These are phyloP conservation scores for Larix sibirica DNA, from an alignment of 83 land plant species.

Conservation along the genomic window DNA sequence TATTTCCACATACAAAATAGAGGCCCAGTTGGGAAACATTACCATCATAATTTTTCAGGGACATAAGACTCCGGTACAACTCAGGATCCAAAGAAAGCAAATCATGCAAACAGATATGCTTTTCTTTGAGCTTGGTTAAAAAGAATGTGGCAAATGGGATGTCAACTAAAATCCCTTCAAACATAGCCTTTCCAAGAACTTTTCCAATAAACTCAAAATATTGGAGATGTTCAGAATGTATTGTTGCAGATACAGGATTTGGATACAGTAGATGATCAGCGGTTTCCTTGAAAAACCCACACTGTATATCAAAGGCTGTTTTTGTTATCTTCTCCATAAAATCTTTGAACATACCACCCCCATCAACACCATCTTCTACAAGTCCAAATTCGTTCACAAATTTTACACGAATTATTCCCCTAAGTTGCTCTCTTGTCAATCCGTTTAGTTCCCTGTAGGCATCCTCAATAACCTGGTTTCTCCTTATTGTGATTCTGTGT, in stretches of 20 bases:
- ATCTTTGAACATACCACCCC: conserved; percentile 98
- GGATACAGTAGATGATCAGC: conserved; percentile 94
- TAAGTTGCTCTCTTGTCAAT: conserved; percentile 74
- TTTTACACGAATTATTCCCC: conserved; percentile 75
- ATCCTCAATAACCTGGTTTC: conserved; percentile 90
- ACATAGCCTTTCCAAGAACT: conserved; percentile 84
- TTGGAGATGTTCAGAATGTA: conserved; percentile 90
- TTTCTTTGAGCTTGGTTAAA: too few species aligned
- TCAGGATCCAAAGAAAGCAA: too few species aligned
- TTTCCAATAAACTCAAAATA: conserved; percentile 89
- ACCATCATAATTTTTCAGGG: conserved; percentile 68
- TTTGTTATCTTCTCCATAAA: conserved; percentile 94
- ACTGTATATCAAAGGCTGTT: conserved; percentile 91
- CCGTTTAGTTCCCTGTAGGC: conserved; percentile 79
- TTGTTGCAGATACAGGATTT: conserved; percentile 88
- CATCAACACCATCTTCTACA: conserved; percentile 99
- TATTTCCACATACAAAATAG: conserved; percentile 85
- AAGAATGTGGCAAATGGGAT: too few species aligned
- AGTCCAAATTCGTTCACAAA: conserved; percentile 96
- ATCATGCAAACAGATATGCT: too few species aligned
- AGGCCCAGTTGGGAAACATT: conserved; percentile 79
- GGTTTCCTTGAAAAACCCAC: conserved; percentile 99
- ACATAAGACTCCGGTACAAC: too few species aligned
- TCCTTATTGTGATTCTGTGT: conserved; percentile 68
- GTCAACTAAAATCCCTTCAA: too few species aligned